Percentiles rank a stretch among this genome's conserved stretches.
phyloP scores from a whole-genome alignment of 2,329 filamentous ascomycete genomes.

The Hypoxylon sp. region DNA sequence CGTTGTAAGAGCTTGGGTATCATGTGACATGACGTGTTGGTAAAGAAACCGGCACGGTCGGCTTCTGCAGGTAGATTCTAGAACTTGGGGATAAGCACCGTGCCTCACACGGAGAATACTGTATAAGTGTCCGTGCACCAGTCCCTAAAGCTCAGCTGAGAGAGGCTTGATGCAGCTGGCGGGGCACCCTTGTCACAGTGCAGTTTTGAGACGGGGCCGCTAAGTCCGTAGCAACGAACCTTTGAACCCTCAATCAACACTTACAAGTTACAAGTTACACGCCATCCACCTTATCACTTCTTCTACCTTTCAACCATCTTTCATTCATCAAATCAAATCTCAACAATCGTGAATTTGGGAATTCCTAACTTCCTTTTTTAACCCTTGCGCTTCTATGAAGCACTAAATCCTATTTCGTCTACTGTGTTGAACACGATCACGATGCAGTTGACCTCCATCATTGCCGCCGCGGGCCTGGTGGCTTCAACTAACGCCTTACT shows the following conservation, averaged over 20 bases:
- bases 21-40: no score
- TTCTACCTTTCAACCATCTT: slow-evolving; percentile 3
- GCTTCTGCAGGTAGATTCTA: slow-evolving; percentile 23
- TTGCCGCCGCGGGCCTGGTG: slow-evolving; percentile 48
- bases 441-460: slow-evolving; percentile 48
- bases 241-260: slow-evolving; percentile 18
- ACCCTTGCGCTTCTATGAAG: slow-evolving; percentile 32
- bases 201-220: slow-evolving; percentile 18
- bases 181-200: background rate
- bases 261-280: no score
- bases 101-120: no score
- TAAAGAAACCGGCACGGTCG: no score
- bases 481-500: slow-evolving; percentile 47
- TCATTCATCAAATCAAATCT: slow-evolving; percentile 31
- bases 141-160: no score
- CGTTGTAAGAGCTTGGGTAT: no score
- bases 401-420: slow-evolving; percentile 20
- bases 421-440: slow-evolving; percentile 28
- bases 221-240: slow-evolving; percentile 8
- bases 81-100: slow-evolving; percentile 11
- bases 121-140: no score
- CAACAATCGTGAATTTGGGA: no score
- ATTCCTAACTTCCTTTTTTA: slow-evolving; percentile 19
- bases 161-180: background rate
- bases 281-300: slow-evolving; percentile 25